Evolutionary conservation across 441 rosid genomes (phyloP).

Genomic region (Corymbia citriodora): DNA sequence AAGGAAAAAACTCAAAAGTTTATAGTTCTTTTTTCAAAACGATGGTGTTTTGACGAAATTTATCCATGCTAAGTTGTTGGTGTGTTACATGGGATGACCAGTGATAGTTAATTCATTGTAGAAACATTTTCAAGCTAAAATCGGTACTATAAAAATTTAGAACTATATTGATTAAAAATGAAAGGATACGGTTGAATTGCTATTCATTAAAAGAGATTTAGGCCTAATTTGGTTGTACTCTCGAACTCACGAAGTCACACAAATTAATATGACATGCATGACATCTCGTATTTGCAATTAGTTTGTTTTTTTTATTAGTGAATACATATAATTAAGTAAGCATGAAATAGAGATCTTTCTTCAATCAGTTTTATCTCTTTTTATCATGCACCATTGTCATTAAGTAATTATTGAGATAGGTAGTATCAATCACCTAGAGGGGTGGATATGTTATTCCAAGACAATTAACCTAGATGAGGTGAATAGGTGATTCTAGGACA

Average conservation of each 20-base stretch:
- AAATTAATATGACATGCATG: too few relatives aligned
- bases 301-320: too few relatives aligned
- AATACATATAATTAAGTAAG: too few relatives aligned
- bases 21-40: background rate
- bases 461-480: too few relatives aligned
- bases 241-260: background rate
- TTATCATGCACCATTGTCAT: too few relatives aligned
- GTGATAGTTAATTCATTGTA: background rate
- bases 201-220: background rate
- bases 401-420: too few relatives aligned
- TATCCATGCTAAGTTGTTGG: background rate
- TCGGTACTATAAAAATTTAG: background rate
- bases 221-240: background rate
- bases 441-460: too few relatives aligned
- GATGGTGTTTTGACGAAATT: background rate
- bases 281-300: too few relatives aligned
- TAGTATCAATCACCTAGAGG: too few relatives aligned
- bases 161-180: background rate
- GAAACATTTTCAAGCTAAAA: background rate
- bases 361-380: too few relatives aligned
- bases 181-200: background rate
- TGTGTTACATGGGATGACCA: background rate
- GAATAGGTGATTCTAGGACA: too few relatives aligned
- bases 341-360: too few relatives aligned
- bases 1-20: background rate